These are phyloP conservation scores for Vanderwaltozyma verrucispora DNA, from an alignment of 805 yeast genomes.

Conservation along the genomic window DNA sequence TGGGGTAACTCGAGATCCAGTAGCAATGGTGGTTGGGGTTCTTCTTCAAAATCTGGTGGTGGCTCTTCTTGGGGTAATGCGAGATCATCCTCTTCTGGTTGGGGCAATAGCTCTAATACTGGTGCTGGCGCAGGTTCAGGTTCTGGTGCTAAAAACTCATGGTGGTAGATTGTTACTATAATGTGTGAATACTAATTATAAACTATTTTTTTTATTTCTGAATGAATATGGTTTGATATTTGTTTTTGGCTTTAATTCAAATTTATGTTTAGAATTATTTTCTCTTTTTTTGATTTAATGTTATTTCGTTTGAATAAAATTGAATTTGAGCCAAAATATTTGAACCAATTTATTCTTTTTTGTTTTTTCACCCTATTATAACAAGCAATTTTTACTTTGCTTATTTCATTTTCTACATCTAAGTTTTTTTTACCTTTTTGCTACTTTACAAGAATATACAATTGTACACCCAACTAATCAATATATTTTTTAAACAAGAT, in stretches of 20 bases:
- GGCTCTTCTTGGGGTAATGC: conserved; percentile 2
- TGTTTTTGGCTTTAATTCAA: not conserved
- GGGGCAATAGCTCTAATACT: conserved; percentile 25
- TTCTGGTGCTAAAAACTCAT: conserved; percentile 8
- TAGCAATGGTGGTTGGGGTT: conserved; percentile 22
- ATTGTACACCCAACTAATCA: not conserved
- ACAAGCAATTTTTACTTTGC: no score
- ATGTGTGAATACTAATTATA: not conserved
- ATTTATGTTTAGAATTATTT: not conserved
- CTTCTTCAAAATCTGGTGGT: conserved; percentile 8
- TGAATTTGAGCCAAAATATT: no score
- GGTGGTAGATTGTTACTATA: conserved; percentile 16
- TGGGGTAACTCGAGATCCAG: conserved; percentile 29
- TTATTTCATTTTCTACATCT: no score
- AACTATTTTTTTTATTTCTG: not conserved
- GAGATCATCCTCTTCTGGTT: conserved; percentile 5
- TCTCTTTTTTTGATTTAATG: not conserved
- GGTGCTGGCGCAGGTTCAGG: conserved; percentile 15
- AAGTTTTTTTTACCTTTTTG: no score
- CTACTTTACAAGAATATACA: not conserved
- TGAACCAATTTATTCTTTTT: no score
- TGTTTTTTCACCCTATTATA: not conserved
- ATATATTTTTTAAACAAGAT: not conserved
- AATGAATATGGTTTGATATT: not conserved
- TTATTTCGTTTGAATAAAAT: not conserved